Conservation (phyloP, 305 asterid species). For the Fraxinus platypoda region DNA sequence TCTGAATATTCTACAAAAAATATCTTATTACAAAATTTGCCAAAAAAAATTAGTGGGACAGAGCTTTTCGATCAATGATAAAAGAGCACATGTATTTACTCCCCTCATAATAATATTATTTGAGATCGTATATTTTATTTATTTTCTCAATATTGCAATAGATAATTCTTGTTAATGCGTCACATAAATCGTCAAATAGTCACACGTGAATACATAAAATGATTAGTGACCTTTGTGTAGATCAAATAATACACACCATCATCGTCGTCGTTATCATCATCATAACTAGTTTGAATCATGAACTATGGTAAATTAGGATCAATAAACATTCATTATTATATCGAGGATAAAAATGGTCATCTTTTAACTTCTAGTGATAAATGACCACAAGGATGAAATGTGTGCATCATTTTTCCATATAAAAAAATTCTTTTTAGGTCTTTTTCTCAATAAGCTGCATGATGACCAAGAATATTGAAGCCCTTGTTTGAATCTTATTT, state of each 20-base stretch:
- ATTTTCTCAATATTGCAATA: not conserved
- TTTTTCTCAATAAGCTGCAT: not conserved
- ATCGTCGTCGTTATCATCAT: not conserved
- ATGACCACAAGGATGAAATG: not conserved
- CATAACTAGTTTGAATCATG: not conserved
- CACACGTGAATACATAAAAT: not conserved
- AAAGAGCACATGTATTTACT: not conserved
- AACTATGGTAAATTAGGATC: too few relatives aligned
- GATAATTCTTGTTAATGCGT: too few relatives aligned
- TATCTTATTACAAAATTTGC: too few relatives aligned
- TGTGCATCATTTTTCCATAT: not conserved
- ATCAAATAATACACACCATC: not conserved
- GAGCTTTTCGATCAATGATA: too few relatives aligned
- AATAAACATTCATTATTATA: too few relatives aligned
- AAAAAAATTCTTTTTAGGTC: not conserved
- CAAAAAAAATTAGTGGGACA: not conserved
- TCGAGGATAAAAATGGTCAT: too few relatives aligned
- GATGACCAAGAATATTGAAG: too few relatives aligned
- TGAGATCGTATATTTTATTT: not conserved
- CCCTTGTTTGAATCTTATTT: too few relatives aligned
- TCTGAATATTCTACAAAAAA: too few relatives aligned
- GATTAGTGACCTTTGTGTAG: not conserved
- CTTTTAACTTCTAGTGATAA: too few relatives aligned
- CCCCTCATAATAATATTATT: too few relatives aligned
- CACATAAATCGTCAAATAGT: not conserved